Evolutionary conservation across 108 stramenopile species (phyloP).

Genomic region (Ochromonas danica): DNA sequence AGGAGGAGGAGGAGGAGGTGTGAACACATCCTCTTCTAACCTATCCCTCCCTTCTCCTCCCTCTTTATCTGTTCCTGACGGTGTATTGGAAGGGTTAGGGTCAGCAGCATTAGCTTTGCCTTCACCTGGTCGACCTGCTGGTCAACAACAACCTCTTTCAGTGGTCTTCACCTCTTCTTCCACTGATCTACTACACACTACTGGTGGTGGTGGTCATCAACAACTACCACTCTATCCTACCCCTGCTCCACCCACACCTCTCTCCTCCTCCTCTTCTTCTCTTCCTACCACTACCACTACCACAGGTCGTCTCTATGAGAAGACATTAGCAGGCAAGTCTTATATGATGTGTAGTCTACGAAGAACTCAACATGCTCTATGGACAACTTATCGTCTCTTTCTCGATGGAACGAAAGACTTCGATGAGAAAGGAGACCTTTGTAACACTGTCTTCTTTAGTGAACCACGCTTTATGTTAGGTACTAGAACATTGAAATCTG

Average conservation of each 20-base stretch:
- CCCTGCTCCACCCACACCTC: no score
- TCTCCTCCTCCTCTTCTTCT: background rate
- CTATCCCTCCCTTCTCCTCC: no score
- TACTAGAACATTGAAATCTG: background rate
- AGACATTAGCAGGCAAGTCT: background rate
- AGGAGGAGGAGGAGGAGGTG: no score
- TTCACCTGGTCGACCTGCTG: background rate
- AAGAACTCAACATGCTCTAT: background rate
- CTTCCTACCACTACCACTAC: background rate
- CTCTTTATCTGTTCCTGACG: no score
- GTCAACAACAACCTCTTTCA: background rate
- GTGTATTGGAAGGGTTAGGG: no score
- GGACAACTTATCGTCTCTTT: conserved; percentile 4
- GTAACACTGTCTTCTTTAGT: background rate
- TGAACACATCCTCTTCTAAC: background rate
- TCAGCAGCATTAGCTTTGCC: background rate
- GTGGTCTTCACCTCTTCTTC: background rate
- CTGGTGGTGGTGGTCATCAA: no score
- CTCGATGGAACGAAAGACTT: background rate
- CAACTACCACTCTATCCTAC: no score
- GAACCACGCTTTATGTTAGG: conserved; percentile 9
- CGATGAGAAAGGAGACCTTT: background rate
- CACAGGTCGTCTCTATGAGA: no score
- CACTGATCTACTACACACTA: background rate
- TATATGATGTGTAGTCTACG: conserved; percentile 16